These are phyloP conservation scores for Graphilbum sp. DNA, from an alignment of 2,329 filamentous ascomycete genomes.

Conservation along the genomic window DNA sequence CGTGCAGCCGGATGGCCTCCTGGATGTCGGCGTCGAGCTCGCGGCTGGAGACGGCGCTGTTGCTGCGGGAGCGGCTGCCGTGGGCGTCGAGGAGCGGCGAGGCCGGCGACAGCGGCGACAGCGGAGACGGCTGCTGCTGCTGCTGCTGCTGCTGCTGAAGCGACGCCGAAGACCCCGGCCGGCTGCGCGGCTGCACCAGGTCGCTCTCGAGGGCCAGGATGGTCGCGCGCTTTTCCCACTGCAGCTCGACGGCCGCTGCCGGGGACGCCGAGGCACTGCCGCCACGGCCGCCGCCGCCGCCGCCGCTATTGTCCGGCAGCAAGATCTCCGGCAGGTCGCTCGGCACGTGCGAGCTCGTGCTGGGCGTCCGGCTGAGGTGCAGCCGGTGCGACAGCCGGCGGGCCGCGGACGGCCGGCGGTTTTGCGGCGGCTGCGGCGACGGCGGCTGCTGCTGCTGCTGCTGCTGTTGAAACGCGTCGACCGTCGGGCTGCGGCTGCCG, in stretches of 20 bases:
- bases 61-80: conserved; percentile 6
- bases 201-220: conserved; percentile 56
- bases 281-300: background rate
- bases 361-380: conserved; percentile 41
- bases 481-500: background rate
- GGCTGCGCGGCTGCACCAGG: conserved; percentile 23
- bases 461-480: too few species aligned
- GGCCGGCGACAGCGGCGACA: too few species aligned
- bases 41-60: conserved; percentile 27
- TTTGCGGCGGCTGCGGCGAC: conserved; percentile 10
- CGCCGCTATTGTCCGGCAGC: conserved; percentile 16
- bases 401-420: conserved; percentile 8
- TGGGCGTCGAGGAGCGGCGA: background rate
- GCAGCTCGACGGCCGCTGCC: conserved; percentile 34
- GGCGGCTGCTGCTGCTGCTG: background rate
- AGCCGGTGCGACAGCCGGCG: conserved; percentile 53
- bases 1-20: conserved; percentile 87
- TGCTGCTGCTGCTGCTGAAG: conserved; percentile 10
- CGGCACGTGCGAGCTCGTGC: conserved; percentile 60
- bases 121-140: conserved; percentile 3
- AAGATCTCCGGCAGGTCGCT: conserved; percentile 62
- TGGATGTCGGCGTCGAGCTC: conserved; percentile 61
- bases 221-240: conserved; percentile 92
- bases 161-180: conserved; percentile 21
- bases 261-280: conserved; percentile 4